Conservation (phyloP, 1,284 basidiomycete species). For the Moniliella sp. region DNA sequence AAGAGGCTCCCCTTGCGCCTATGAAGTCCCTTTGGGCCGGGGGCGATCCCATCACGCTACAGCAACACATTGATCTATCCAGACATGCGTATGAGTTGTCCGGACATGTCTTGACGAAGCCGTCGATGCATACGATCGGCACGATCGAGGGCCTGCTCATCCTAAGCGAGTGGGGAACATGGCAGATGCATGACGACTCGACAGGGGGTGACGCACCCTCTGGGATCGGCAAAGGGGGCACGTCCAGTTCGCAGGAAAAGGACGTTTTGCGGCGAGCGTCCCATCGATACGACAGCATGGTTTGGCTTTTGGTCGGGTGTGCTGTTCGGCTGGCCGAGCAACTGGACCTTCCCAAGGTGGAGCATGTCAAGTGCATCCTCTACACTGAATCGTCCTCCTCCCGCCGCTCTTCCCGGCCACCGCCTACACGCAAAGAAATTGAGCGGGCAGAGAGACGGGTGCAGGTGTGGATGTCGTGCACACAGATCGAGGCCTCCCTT, state of each 20-base stretch:
- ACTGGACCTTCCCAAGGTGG: constrained; percentile 9
- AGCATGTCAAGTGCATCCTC: constrained; percentile 5
- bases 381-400: background rate
- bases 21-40: too few relatives aligned
- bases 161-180: constrained; percentile 14
- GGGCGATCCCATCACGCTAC: too few relatives aligned
- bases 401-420: too few relatives aligned
- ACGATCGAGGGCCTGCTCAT: constrained; percentile 15
- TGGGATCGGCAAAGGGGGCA: too few relatives aligned
- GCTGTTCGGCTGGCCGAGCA: constrained; percentile 13
- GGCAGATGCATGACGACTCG: constrained; percentile 8
- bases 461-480: constrained; percentile 14
- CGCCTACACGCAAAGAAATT: constrained; percentile 1
- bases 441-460: constrained; percentile 12
- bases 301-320: constrained; percentile 14
- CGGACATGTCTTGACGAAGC: constrained; percentile 11
- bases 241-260: too few relatives aligned
- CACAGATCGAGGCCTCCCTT: constrained; percentile 14
- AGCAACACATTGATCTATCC: too few relatives aligned
- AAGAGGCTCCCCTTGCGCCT: too few relatives aligned
- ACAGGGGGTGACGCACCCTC: too few relatives aligned
- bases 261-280: too few relatives aligned
- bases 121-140: constrained; percentile 12
- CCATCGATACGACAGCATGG: constrained; percentile 14
- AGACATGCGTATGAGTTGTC: constrained; percentile 13